A percentile compares a stretch with the other conserved stretches of the same genome.
Evolutionary conservation across 805 yeast species (phyloP).

Genomic region (Debaryomyces castellii): DNA sequence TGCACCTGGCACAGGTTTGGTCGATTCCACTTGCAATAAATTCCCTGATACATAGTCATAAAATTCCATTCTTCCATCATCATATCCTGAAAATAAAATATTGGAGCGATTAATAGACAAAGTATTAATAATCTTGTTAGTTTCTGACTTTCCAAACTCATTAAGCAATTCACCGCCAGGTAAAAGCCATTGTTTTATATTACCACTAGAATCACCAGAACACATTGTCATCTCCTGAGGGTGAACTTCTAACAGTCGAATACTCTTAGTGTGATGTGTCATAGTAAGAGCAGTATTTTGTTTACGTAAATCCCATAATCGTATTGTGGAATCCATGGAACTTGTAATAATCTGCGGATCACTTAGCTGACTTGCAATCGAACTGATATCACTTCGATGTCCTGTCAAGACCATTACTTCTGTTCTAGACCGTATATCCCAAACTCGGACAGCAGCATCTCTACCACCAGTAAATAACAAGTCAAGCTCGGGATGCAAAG

Average conservation of each 20-base stretch:
- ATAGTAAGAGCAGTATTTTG: conserved; percentile 69
- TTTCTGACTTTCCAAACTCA: conserved; percentile 50
- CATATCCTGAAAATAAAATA: conserved; percentile 77
- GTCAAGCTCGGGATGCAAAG: conserved; percentile 84
- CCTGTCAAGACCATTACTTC: conserved; percentile 80
- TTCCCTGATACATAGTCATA: conserved; percentile 77
- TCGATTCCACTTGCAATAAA: conserved; percentile 51
- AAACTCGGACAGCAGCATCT: conserved; percentile 80
- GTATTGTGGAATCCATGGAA: conserved; percentile 80
- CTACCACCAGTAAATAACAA: conserved; percentile 84
- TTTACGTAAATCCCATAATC: conserved; percentile 88
- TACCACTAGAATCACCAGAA: conserved; percentile 76
- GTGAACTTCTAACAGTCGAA: conserved; percentile 69
- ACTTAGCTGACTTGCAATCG: conserved; percentile 62
- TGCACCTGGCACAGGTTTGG: conserved; percentile 71
- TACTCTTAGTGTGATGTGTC: conserved; percentile 83
- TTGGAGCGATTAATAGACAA: conserved; percentile 62
- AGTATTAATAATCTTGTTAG: conserved; percentile 61
- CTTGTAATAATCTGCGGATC: conserved; percentile 87
- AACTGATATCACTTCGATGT: conserved; percentile 72
- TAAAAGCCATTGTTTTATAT: conserved; percentile 74
- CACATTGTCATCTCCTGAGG: conserved; percentile 73
- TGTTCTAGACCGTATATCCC: conserved; percentile 87
- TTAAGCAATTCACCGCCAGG: conserved; percentile 70
- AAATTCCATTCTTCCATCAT: conserved; percentile 74